Evolutionary conservation across 2,329 filamentous ascomycete species (phyloP).

Genomic region (Calcarisporium arbuscula): DNA sequence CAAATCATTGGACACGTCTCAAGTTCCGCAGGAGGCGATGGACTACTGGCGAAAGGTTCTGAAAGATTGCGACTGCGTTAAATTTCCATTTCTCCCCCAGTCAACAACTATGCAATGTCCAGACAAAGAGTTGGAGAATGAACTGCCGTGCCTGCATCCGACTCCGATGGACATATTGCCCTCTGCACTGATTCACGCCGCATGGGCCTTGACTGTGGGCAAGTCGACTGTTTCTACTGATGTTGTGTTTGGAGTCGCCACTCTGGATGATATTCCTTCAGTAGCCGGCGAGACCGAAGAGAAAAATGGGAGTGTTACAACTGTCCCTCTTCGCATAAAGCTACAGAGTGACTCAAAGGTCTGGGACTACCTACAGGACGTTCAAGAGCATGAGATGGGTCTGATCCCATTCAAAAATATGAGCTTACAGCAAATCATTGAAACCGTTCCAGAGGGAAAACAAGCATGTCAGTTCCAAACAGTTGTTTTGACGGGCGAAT

Average conservation of each 20-base stretch:
- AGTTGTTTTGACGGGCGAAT: background rate
- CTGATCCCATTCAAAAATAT: background rate
- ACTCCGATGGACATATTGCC: conserved; percentile 5
- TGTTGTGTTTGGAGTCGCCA: conserved; percentile 17
- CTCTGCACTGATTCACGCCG: conserved; percentile 24
- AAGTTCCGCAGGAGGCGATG: background rate
- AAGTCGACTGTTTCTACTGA: conserved; percentile 36
- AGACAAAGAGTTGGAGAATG: background rate
- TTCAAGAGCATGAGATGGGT: background rate
- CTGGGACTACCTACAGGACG: background rate
- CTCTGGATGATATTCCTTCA: conserved; percentile 17
- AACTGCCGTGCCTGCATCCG: no score
- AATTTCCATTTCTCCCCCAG: conserved; percentile 2
- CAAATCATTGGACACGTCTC: no score
- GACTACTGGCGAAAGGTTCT: conserved; percentile 1
- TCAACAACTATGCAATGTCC: background rate
- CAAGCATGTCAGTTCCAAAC: background rate
- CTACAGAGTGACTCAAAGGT: background rate
- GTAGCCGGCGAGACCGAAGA: conserved; percentile 14
- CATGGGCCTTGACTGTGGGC: conserved; percentile 42
- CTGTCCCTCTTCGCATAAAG: conserved; percentile 17
- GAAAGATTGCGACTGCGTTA: background rate
- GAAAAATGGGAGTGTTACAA: conserved; percentile 20
- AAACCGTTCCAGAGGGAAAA: background rate
- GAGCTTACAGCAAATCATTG: background rate